Evolutionary conservation across 352 stramenopile species (phyloP).

Genomic region (Globisporangium orthogonon): DNA sequence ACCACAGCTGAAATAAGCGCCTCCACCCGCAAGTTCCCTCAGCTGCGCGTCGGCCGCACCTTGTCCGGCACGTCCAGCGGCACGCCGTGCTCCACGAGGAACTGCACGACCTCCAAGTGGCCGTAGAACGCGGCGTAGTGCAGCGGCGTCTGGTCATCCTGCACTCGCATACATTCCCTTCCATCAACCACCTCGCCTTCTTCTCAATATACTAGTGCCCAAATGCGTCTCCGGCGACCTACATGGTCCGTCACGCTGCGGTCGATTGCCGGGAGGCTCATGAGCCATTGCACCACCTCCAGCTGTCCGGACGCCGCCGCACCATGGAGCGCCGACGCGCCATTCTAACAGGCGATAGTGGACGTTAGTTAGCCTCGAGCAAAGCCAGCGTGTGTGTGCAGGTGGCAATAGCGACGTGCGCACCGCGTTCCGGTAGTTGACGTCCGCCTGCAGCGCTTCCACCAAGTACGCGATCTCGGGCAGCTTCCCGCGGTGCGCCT

Average conservation of each 20-base stretch:
- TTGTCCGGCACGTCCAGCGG: slow-evolving; percentile 80
- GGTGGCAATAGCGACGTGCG: not conserved
- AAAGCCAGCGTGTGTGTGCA: too few species aligned
- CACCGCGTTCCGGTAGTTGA: slow-evolving; percentile 87
- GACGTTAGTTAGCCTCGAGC: not conserved
- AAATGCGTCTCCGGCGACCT: slow-evolving; percentile 8
- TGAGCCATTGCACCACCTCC: slow-evolving; percentile 78
- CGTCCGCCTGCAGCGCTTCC: slow-evolving; percentile 64
- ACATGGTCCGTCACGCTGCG: slow-evolving; percentile 62
- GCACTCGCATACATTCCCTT: not conserved
- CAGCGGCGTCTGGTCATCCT: slow-evolving; percentile 79
- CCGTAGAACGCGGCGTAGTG: slow-evolving; percentile 87
- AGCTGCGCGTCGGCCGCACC: slow-evolving; percentile 8
- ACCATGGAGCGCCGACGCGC: slow-evolving; percentile 71
- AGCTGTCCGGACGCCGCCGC: slow-evolving; percentile 74
- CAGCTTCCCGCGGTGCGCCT: slow-evolving; percentile 79
- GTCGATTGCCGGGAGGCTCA: slow-evolving; percentile 49
- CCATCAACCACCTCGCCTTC: not conserved
- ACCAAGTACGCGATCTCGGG: slow-evolving; percentile 73
- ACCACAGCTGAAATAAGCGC: not conserved
- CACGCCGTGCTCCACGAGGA: slow-evolving; percentile 75
- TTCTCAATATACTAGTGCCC: too few species aligned
- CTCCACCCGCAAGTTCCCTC: too few species aligned
- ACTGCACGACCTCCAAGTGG: slow-evolving; percentile 82
- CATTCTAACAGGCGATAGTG: slow-evolving; percentile 33